phyloP scores from a whole-genome alignment of 257 asterid species.

The Lithospermum erythrorhizon region DNA sequence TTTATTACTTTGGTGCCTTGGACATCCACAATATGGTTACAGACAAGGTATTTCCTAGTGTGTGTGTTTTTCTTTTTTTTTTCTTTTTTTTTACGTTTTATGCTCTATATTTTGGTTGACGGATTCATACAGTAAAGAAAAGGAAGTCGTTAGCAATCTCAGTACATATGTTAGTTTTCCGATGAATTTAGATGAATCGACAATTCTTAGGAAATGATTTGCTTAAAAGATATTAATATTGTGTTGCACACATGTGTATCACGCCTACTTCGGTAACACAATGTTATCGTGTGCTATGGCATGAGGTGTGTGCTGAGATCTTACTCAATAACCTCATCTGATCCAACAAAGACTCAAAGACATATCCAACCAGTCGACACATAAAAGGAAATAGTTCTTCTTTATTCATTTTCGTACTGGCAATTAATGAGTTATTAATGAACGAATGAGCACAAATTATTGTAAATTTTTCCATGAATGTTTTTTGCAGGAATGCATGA shows the following conservation, averaged over 20 bases:
- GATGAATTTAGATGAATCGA: background rate
- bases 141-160: background rate
- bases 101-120: background rate
- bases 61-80: too few species aligned
- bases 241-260: background rate
- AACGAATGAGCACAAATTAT: background rate
- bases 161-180: too few species aligned
- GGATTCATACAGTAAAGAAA: background rate
- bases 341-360: background rate
- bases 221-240: background rate
- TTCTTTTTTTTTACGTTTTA: too few species aligned
- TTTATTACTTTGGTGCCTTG: conserved; percentile 87
- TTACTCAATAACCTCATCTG: too few species aligned
- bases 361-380: background rate
- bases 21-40: conserved; percentile 75
- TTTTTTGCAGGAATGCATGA: conserved; percentile 82
- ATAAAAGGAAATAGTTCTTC: background rate
- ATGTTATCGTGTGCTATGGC: background rate
- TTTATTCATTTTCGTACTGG: background rate
- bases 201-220: too few species aligned
- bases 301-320: background rate
- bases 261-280: background rate
- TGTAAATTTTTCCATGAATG: conserved; percentile 13
- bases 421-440: background rate
- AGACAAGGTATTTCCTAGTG: conserved; percentile 72